Base-by-base conservation (phyloP, 192 early-diverging fungal genomes). In the Coemansia furcata region DNA sequence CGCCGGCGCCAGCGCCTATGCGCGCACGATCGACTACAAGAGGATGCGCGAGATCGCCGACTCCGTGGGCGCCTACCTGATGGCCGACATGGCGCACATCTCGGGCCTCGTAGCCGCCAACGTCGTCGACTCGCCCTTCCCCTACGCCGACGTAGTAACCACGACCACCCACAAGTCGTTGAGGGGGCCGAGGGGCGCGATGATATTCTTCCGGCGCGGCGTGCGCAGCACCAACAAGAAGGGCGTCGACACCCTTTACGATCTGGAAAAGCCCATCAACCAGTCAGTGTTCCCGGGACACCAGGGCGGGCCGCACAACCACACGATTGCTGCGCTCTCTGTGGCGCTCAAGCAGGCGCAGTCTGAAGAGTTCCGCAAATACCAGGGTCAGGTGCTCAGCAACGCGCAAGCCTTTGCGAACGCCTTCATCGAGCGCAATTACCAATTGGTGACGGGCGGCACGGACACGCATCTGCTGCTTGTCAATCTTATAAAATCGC, bases 151-250 rank as follows among this genome's bases (percentile, higher is more conserved):
- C 78, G 91, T 99, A 66, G 97, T 99, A 72, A 99, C 96, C 11
- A 99, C 97, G 33, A 99, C 97, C 60, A 99, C 97, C 2, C 97
- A 99, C 88, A 99, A 99, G 77, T 97, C 96, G 15, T 88, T 99
- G 49, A 87, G 97, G 66, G 97, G 97, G n/a, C 97, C 97, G 35
- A 89, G 97, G 67, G 97, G 97, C 58, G 93, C 95, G 57, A 93
- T 99, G 91, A 98, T 99, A 84, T 98, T 99, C 80, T 99, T 89
- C 90, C 89, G 97, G 67, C 94, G 94, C 76, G 97, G 97, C 70
- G 87, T 96, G 44, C 89, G 94, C 19, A 80, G 72, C 42, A 84
- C 89, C 63, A 90, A 93, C 84, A 95, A 96, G 85, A 99, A 99
- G 85, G 94, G 94, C 36, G 87, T 91, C 57, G 85, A 88, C 77